phyloP scores from a whole-genome alignment of 768 basidiomycete genomes.

The Suillus alpinus region DNA sequence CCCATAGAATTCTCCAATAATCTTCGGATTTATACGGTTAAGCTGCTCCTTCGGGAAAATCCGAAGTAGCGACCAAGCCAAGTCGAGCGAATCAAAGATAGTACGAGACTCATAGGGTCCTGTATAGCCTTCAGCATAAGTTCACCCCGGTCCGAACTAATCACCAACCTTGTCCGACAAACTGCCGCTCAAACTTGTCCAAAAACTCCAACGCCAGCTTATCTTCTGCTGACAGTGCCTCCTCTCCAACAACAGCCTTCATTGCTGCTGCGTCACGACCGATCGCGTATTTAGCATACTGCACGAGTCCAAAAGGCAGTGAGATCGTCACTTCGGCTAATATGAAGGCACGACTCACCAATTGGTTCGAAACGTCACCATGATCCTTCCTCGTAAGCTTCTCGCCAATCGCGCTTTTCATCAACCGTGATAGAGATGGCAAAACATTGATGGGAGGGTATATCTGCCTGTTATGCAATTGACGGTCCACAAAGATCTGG shows the following conservation, averaged over 20 bases:
- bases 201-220: conserved; percentile 96
- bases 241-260: conserved; percentile 99
- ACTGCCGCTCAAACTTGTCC: conserved; percentile 96
- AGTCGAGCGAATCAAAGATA: conserved; percentile 95
- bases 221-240: conserved; percentile 92
- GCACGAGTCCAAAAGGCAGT: conserved; percentile 17
- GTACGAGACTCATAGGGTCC: conserved; percentile 93
- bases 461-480: conserved; percentile 94
- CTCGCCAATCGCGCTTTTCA: conserved; percentile 99
- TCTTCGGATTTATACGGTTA: conserved; percentile 97
- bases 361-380: conserved; percentile 97
- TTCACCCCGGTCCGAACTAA: conserved; percentile 10
- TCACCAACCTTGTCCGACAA: conserved; percentile 87
- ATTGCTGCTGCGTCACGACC: conserved; percentile 96
- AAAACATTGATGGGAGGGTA: conserved; percentile 99
- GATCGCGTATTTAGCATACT: conserved; percentile 99
- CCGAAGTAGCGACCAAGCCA: conserved; percentile 94
- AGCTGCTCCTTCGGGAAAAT: conserved; percentile 99
- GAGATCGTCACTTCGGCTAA: conserved; percentile 7
- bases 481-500: conserved; percentile 97
- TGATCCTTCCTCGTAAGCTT: conserved; percentile 97
- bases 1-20: conserved; percentile 89
- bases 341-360: conserved; percentile 56
- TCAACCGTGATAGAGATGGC: conserved; percentile 96
- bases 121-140: conserved; percentile 29